phyloP scores from a whole-genome alignment of 306 rosid species.

The Sophora flavescens region DNA sequence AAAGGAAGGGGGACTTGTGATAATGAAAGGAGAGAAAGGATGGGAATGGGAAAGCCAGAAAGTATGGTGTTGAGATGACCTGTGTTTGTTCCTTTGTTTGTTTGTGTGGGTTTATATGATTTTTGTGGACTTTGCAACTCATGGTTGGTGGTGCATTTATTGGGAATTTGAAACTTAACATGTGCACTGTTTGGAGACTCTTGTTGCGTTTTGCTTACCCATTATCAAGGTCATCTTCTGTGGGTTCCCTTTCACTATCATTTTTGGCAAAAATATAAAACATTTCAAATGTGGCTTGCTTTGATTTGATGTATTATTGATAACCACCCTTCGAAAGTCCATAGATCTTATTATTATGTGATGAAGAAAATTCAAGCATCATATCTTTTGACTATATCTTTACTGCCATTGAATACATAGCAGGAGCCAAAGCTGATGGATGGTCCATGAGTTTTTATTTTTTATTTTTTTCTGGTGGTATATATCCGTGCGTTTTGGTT shows the following conservation, averaged over 20 bases:
- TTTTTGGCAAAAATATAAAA: constrained; percentile 25
- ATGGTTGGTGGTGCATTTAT: constrained; percentile 63
- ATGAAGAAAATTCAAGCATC: constrained; percentile 35
- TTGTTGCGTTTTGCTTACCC: constrained; percentile 40
- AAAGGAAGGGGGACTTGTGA: constrained; percentile 68
- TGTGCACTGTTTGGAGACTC: constrained; percentile 47
- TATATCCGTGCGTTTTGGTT: background rate
- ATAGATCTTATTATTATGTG: constrained; percentile 13
- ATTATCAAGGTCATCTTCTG: constrained; percentile 21
- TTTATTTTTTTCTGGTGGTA: too few relatives aligned
- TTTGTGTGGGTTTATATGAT: constrained; percentile 34
- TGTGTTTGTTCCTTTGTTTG: constrained; percentile 46
- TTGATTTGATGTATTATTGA: constrained; percentile 36
- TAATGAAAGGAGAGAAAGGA: constrained; percentile 60
- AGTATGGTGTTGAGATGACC: constrained; percentile 50
- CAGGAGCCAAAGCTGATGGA: background rate
- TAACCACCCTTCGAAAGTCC: constrained; percentile 13
- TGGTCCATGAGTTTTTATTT: background rate
- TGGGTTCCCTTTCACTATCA: constrained; percentile 16
- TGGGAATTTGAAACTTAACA: constrained; percentile 54
- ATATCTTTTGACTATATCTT: constrained; percentile 46
- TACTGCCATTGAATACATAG: constrained; percentile 7
- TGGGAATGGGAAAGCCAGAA: constrained; percentile 49
- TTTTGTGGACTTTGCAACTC: constrained; percentile 48
- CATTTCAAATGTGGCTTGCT: constrained; percentile 40